Evolutionary conservation across 163 green algal species (phyloP).

Genomic region (Scenedesmus sp.): DNA sequence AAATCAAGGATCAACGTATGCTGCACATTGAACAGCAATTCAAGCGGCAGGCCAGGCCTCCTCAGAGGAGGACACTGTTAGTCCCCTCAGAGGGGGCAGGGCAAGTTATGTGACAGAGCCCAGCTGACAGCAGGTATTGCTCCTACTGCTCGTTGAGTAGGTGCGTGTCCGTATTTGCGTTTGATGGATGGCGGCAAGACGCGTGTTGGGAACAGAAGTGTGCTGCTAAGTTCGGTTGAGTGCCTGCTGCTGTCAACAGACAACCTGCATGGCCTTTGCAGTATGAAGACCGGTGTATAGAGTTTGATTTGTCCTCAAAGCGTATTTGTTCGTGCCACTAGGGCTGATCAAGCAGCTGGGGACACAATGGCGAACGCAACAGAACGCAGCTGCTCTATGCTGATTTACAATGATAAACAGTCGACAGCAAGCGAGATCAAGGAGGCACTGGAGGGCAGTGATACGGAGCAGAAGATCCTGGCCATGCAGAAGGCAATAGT

Average conservation of each 20-base stretch:
- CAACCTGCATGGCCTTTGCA: not conserved
- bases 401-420: slow-evolving; percentile 94
- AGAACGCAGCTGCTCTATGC: slow-evolving; percentile 91
- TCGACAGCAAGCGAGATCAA: slow-evolving; percentile 92
- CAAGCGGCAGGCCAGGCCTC: too few species aligned
- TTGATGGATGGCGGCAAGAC: not conserved
- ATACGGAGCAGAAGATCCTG: slow-evolving; percentile 86
- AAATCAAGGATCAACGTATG: too few species aligned
- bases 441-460: slow-evolving; percentile 94
- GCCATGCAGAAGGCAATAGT: slow-evolving; percentile 98
- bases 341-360: not conserved
- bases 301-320: not conserved
- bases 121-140: not conserved
- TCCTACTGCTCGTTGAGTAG: not conserved
- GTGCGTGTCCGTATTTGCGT: not conserved
- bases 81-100: too few species aligned
- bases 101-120: not conserved
- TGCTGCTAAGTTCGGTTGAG: not conserved
- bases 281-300: slow-evolving; percentile 5
- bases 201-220: not conserved
- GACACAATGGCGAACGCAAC: slow-evolving; percentile 72
- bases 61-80: too few species aligned
- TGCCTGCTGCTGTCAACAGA: not conserved
- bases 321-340: not conserved
- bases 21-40: too few species aligned